Base-by-base conservation (phyloP, 495 filamentous ascomycete genomes). In the Cryomyces antarcticus region DNA sequence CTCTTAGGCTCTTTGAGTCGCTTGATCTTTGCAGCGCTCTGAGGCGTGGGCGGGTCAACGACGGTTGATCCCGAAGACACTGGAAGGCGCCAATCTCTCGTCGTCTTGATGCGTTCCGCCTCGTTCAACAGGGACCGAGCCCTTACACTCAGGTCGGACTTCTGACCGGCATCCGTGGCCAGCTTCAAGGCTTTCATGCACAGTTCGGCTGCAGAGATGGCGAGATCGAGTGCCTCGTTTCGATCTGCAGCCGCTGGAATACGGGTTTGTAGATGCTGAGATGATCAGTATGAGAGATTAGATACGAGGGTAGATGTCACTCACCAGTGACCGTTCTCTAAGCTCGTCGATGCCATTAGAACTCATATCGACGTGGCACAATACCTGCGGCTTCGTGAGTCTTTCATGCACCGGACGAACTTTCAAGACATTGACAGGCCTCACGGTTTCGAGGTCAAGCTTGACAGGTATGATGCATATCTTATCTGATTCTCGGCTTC, bases 141-240 rank as follows among this genome's bases (percentile, higher is more conserved):
- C 61, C 80, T 82, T 11, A 58, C 54, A 31, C 72, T 72, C 12
- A 89, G 59, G 7, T 63, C 59, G 7, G 60, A 55, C 45, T 71
- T 80, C 28, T 87, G 78, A 13, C 61, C 59, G 9, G 62, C 49
- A 30, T 55, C 59, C 5, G 62, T 49, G 1, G 74, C 65, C 38
- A 74, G 57, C 37, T 63, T 62, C 42, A 80, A 56, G 1, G 79
- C 82, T 52, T 73, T 72, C 74, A 93, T 82, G 46, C 82, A 83
- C 37, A 78, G 59, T 51, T 93, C 81, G 11, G 72, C 75, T 27
- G 80, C 80, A 46, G 70, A 61, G 54, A 89, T 80, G 43, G 80
- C 77, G 48, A 75, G 70, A 33, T 77, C 60, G 39, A 93, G 64
- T 13, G 87, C 85, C 46, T 73, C 69, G 31, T 75, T 68, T 42